Percentiles rank a stretch among this genome's conserved stretches.
Conservation (phyloP, 2,329 filamentous ascomycete genomes). For the Neonectria hederae region DNA sequence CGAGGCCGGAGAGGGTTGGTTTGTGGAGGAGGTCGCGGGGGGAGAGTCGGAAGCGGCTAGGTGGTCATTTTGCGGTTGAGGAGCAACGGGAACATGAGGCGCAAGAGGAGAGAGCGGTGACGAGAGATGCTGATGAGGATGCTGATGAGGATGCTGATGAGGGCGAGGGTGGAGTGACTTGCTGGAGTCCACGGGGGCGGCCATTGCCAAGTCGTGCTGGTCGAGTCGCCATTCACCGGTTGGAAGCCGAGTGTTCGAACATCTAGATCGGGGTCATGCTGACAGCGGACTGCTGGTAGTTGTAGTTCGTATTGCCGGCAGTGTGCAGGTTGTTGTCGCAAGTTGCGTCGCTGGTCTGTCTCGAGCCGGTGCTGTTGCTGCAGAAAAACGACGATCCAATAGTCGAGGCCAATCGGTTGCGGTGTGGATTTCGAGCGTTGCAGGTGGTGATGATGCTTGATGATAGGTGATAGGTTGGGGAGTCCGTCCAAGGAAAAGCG, state of each 20-base stretch:
- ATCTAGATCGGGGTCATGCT: background rate
- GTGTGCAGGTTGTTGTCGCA: background rate
- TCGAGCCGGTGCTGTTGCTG: background rate
- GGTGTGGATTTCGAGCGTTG: slow-evolving; percentile 1
- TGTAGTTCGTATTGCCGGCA: background rate
- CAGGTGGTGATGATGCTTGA: background rate
- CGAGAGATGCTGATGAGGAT: background rate
- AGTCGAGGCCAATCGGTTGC: slow-evolving; percentile 11
- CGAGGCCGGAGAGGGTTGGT: background rate
- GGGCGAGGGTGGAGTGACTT: slow-evolving; percentile 27
- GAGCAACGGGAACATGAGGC: slow-evolving; percentile 25
- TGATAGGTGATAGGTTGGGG: slow-evolving; percentile 17
- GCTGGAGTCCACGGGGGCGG: slow-evolving; percentile 37
- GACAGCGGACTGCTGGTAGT: background rate
- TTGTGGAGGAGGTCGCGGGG: slow-evolving; percentile 3
- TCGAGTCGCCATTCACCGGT: slow-evolving; percentile 19
- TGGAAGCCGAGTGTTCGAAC: background rate
- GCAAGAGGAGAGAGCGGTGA: slow-evolving; percentile 14
- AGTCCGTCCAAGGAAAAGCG: background rate
- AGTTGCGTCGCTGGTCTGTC: background rate
- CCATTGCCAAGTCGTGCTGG: slow-evolving; percentile 38
- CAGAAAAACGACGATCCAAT: slow-evolving; percentile 7
- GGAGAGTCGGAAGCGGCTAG: background rate
- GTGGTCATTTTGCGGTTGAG: slow-evolving; percentile 15
- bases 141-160: slow-evolving; percentile 21